These are phyloP conservation scores for Fusarium concolor DNA, from an alignment of 2,329 filamentous ascomycete species.

Conservation along the genomic window DNA sequence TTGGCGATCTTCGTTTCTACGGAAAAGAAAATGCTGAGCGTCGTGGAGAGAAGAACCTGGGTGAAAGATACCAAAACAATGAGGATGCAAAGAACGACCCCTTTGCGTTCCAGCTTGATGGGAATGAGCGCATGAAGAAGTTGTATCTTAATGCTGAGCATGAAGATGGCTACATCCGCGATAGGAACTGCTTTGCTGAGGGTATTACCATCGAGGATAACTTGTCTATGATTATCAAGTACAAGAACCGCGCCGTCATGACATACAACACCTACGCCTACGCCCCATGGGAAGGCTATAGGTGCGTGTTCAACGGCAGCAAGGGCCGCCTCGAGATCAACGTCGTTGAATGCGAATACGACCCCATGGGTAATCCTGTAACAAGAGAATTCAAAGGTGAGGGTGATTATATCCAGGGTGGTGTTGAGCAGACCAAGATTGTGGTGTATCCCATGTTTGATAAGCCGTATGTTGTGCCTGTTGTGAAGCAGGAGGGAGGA, in stretches of 20 bases:
- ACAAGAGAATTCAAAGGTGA: conserved; percentile 59
- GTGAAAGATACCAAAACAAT: conserved; percentile 62
- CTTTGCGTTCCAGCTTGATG: conserved; percentile 67
- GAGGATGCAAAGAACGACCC: conserved; percentile 64
- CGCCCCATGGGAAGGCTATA: conserved; percentile 71
- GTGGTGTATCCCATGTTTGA: conserved; percentile 66
- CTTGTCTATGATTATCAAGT: conserved; percentile 68
- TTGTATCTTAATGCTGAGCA: conserved; percentile 72
- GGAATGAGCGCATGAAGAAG: conserved; percentile 64
- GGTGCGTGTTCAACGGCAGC: conserved; percentile 68
- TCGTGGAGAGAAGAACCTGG: conserved; percentile 63
- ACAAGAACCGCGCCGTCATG: conserved; percentile 66
- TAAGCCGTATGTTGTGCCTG: conserved; percentile 66
- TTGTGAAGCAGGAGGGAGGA: conserved; percentile 63
- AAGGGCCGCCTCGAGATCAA: conserved; percentile 69
- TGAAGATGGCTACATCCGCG: conserved; percentile 70
- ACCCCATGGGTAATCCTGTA: conserved; percentile 65
- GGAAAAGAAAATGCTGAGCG: conserved; percentile 69
- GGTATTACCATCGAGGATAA: conserved; percentile 74
- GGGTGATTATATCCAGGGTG: conserved; percentile 41
- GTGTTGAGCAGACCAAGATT: conserved; percentile 55
- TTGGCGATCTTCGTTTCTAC: conserved; percentile 70
- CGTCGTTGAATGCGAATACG: conserved; percentile 71
- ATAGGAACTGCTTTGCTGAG: conserved; percentile 71
- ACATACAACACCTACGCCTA: conserved; percentile 71